phyloP scores from a whole-genome alignment of 2,329 filamentous ascomycete species.

The Cladosporium sp. region DNA sequence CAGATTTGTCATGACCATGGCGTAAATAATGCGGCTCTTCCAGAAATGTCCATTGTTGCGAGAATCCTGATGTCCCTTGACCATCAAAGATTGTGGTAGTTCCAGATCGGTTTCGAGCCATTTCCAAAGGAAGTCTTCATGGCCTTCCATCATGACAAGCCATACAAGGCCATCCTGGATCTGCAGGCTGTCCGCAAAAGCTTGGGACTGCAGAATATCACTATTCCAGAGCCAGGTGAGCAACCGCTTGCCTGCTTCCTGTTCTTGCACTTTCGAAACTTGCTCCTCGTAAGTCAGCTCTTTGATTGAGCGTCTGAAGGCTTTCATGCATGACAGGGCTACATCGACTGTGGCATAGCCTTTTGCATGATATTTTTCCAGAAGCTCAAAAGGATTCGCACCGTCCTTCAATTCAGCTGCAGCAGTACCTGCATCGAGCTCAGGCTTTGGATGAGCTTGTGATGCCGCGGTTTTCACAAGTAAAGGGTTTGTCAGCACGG shows the following conservation, averaged over 20 bases:
- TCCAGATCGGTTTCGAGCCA: constrained; percentile 32
- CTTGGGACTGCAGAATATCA: constrained; percentile 25
- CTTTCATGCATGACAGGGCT: constrained; percentile 42
- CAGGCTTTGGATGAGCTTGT: neutral
- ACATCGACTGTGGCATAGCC: constrained; percentile 43
- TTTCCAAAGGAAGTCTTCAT: constrained; percentile 35
- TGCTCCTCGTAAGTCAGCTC: constrained; percentile 23
- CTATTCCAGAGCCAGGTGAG: constrained; percentile 36
- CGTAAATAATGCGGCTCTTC: constrained; percentile 28
- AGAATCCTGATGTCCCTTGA: neutral
- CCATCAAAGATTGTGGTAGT: neutral
- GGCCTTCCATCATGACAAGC: constrained; percentile 33
- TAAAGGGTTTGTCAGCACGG: constrained; percentile 55
- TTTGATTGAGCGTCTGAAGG: constrained; percentile 33
- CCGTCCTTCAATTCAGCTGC: constrained; percentile 29
- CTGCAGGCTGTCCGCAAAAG: constrained; percentile 27
- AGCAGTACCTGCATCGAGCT: constrained; percentile 28
- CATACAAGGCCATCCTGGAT: constrained; percentile 31
- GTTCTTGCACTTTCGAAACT: constrained; percentile 22
- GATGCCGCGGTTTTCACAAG: constrained; percentile 33
- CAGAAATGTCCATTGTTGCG: constrained; percentile 24
- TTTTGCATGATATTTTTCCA: constrained; percentile 43
- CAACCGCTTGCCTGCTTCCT: constrained; percentile 32
- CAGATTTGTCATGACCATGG: constrained; percentile 24
- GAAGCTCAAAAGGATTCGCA: constrained; percentile 43